Percentiles rank a stretch among this genome's conserved stretches.
Conservation (phyloP, 352 stramenopile genomes). For the Phytophthora multivora region DNA sequence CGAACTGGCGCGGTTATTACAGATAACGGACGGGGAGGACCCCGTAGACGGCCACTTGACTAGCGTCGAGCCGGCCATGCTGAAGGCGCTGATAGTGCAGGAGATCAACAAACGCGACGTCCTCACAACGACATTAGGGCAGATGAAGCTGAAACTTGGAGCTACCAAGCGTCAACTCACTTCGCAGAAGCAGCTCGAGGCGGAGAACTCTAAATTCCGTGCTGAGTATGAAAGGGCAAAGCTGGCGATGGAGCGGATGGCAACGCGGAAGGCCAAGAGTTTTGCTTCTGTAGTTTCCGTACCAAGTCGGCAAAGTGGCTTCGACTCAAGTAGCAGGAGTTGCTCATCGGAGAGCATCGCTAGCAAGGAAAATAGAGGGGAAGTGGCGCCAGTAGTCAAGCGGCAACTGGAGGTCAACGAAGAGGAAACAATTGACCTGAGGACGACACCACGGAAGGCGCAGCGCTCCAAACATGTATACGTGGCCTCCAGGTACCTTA, state of each 20-base stretch:
- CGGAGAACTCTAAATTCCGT: constrained; percentile 60
- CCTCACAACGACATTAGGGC: constrained; percentile 26
- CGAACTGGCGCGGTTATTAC: constrained; percentile 45
- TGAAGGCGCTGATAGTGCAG: constrained; percentile 46
- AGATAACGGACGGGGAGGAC: constrained; percentile 5
- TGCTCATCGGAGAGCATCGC: constrained; percentile 20
- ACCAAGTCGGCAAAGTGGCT: constrained; percentile 6
- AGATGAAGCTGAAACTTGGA: constrained; percentile 34
- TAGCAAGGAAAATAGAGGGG: constrained; percentile 16
- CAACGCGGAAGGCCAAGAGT: constrained; percentile 34
- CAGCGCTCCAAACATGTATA: constrained; percentile 49
- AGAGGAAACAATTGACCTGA: constrained; percentile 12
- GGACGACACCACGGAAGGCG: constrained; percentile 33
- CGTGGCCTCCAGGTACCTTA: constrained; percentile 53
- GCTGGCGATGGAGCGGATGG: constrained; percentile 70
- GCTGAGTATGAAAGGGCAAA: constrained; percentile 68
- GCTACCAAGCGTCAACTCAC: constrained; percentile 47
- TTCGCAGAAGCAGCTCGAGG: constrained; percentile 42
- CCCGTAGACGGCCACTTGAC: constrained; percentile 1
- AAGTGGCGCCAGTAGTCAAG: constrained; percentile 18
- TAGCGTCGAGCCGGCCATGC: constrained; percentile 29
- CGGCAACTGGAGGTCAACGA: constrained; percentile 20
- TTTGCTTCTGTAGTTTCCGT: constrained; percentile 6
- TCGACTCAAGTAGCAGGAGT: constrained; percentile 11
- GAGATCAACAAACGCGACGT: constrained; percentile 36